phyloP scores from a whole-genome alignment of 805 yeast species.

The Yamadazyma olivae region DNA sequence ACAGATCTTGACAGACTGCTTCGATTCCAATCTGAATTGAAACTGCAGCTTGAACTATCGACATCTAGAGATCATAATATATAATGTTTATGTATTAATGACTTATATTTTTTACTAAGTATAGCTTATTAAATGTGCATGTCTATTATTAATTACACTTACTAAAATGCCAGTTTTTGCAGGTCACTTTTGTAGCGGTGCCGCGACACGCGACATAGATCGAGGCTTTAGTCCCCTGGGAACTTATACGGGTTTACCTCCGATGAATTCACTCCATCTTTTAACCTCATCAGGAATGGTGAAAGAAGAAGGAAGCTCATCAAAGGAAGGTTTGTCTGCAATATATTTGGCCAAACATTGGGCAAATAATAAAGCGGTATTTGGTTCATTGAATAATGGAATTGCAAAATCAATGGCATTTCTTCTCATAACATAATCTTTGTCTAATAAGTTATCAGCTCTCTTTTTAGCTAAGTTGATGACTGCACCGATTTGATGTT shows the following conservation, averaged over 20 bases:
- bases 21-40: not conserved
- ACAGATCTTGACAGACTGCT: too few species aligned
- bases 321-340: conserved; percentile 50
- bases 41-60: too few species aligned
- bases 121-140: too few species aligned
- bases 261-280: conserved; percentile 97
- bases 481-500: conserved; percentile 79
- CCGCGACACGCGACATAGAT: too few species aligned
- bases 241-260: conserved; percentile 85
- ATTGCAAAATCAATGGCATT: conserved; percentile 98
- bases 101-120: too few species aligned
- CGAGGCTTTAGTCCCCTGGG: too few species aligned
- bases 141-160: too few species aligned
- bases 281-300: conserved; percentile 79
- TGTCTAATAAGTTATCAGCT: conserved; percentile 80
- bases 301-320: conserved; percentile 38
- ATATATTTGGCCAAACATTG: conserved; percentile 73
- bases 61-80: too few species aligned
- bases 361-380: conserved; percentile 86
- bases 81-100: too few species aligned
- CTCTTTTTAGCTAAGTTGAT: conserved; percentile 89
- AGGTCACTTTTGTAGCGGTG: too few species aligned
- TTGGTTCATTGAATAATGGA: conserved; percentile 95
- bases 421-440: conserved; percentile 97
- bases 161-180: too few species aligned